Base-by-base conservation (phyloP, 306 rosid genomes). In the Gleditsia sinensis region DNA sequence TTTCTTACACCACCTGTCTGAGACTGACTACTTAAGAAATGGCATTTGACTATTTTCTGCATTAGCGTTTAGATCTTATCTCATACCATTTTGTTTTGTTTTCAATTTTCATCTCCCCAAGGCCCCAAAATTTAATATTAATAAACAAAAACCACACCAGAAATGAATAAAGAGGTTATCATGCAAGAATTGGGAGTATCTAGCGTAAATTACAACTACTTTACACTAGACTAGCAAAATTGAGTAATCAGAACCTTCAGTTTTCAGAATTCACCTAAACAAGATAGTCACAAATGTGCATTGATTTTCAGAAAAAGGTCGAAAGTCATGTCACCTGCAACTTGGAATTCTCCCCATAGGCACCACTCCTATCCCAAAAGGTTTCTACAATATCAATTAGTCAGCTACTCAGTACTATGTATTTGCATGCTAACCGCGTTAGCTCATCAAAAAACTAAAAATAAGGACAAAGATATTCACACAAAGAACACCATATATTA, bases 341-440 rank as follows among this genome's bases (percentile, higher is more conserved):
- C 68, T 64, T 25, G 5, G 33, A 78, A 60, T 28, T 33, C 46
- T 64, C 63, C 40, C 49, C 24, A 23, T 27, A 58, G 30, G 72
- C 66, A 43, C 53, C 66, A 63, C 33, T 69, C 74, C 58, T 33
- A 48, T 20, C 75, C 78, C 72, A 12, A 30, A 53, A 65, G 25
- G 37, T 72, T 65, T 71, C 62, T 69, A 75, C 20, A 17, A 37
- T 39, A 67, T 28, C 19, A 65, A 51, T 45, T 8, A 37, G 64
- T 54, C 63, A 51, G 78, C 81, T 51, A 36, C 69, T 60, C 69
- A 67, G 46, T 17, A 84, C 85, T 81, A 81, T 12, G 54, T 48
- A 84, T 56, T 55, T 54, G 73, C 71, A 70, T 71, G 84, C 77
- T 71, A 63, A 55, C 59, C 25, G 24, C 34, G 20, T 39, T 24